Evolutionary conservation across 441 rosid genomes (phyloP).

Genomic region (Eutrema salsugineum): DNA sequence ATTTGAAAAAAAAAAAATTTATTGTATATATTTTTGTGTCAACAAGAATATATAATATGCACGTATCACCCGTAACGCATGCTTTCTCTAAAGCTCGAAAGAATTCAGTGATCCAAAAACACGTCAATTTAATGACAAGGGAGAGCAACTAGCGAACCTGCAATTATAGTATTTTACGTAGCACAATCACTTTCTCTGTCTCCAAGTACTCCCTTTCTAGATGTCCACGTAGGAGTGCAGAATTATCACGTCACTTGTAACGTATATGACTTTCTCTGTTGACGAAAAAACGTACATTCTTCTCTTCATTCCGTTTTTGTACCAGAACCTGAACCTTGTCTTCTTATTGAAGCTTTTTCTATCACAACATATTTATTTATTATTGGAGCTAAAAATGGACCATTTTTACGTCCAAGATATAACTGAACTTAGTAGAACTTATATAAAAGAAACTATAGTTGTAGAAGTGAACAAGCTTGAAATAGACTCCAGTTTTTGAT

Average conservation of each 20-base stretch:
- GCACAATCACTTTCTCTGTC: too few species aligned
- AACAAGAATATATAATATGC: not conserved
- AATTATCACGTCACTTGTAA: constrained; percentile 11
- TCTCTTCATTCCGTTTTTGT: not conserved
- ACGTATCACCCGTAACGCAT: constrained; percentile 22
- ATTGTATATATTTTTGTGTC: not conserved
- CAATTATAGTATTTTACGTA: too few species aligned
- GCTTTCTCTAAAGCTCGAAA: not conserved
- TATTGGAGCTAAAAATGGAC: not conserved
- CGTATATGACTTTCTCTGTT: not conserved
- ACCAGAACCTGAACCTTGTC: not conserved
- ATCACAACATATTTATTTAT: too few species aligned
- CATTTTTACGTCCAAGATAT: not conserved
- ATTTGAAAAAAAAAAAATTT: not conserved
- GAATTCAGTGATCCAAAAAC: constrained; percentile 4
- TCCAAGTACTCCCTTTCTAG: too few species aligned
- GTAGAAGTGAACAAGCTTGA: not conserved
- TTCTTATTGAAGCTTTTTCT: not conserved
- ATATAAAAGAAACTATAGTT: not conserved
- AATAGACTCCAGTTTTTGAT: not conserved
- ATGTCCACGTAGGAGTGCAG: too few species aligned
- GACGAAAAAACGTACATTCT: not conserved
- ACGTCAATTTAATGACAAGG: constrained; percentile 23
- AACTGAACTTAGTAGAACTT: not conserved
- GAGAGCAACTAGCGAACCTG: too few species aligned